Evolutionary conservation across 768 basidiomycete species (phyloP).

Genomic region (Kondoa malvinella): DNA sequence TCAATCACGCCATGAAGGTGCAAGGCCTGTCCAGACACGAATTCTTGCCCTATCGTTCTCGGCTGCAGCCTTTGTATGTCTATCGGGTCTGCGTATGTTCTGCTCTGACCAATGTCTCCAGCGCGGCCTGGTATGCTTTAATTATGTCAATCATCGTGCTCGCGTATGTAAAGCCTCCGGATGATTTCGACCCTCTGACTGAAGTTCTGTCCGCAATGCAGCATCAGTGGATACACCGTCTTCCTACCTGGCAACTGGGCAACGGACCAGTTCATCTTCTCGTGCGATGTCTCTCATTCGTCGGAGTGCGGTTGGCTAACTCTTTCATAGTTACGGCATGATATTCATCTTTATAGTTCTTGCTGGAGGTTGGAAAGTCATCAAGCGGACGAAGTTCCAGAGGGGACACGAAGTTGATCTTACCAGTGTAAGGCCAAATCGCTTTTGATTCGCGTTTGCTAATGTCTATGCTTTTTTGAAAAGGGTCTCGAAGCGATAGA

Average conservation of each 20-base stretch:
- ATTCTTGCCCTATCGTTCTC: conserved; percentile 16
- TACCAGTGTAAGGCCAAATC: not conserved
- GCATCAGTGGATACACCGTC: not conserved
- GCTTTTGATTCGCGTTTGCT: not conserved
- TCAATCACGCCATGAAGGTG: conserved; percentile 23
- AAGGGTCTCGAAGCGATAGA: not conserved
- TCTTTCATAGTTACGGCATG: not conserved
- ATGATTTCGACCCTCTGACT: not conserved
- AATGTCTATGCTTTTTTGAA: not conserved
- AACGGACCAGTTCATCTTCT: not conserved
- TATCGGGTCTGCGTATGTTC: no score
- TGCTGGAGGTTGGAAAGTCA: not conserved
- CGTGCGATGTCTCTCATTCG: not conserved
- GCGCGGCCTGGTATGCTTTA: not conserved
- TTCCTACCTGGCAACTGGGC: not conserved
- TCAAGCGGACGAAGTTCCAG: not conserved
- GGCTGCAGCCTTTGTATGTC: conserved; percentile 14
- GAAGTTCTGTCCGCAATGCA: not conserved
- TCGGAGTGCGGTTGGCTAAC: not conserved
- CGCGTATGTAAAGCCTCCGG: not conserved
- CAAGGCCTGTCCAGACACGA: conserved; percentile 19
- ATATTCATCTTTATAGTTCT: not conserved
- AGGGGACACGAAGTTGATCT: not conserved
- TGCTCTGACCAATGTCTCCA: no score
- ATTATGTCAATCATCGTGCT: not conserved